Conservation (phyloP, 768 basidiomycete species). For the Galerina marginata region DNA sequence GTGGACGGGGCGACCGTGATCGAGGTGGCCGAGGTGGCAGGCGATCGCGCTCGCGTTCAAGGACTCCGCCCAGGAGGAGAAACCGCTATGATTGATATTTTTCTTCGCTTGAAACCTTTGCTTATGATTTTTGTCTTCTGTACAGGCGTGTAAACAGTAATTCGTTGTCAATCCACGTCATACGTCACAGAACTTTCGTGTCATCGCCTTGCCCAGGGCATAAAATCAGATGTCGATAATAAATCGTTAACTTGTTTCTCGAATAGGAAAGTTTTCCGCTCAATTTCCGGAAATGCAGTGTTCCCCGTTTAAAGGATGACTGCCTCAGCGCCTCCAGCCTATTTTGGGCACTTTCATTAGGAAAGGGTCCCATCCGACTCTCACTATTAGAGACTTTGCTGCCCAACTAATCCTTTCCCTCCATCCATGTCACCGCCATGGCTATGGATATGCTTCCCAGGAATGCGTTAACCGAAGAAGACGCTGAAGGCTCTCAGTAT, state of each 20-base stretch:
- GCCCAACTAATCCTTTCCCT: not conserved
- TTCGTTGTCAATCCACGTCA: not conserved
- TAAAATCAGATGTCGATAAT: not conserved
- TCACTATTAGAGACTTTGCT: not conserved
- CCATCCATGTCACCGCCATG: slow-evolving; percentile 11
- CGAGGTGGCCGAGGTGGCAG: slow-evolving; percentile 40
- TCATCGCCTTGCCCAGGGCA: not conserved
- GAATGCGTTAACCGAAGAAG: slow-evolving; percentile 7
- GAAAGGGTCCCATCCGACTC: slow-evolving; percentile 1
- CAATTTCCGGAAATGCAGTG: slow-evolving; percentile 10
- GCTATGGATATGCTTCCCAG: slow-evolving; percentile 6
- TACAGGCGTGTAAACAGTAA: not conserved
- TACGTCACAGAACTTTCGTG: not conserved
- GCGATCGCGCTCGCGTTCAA: slow-evolving; percentile 46
- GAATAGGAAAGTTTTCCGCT: not conserved
- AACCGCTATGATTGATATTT: slow-evolving; percentile 37
- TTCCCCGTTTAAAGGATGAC: not conserved
- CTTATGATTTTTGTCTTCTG: slow-evolving; percentile 3
- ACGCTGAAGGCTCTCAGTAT: slow-evolving; percentile 11
- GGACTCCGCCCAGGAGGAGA: slow-evolving; percentile 47
- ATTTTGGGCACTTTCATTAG: slow-evolving; percentile 1
- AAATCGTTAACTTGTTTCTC: not conserved
- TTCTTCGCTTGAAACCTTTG: not conserved
- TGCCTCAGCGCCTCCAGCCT: not conserved
- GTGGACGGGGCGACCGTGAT: slow-evolving; percentile 42